Evolutionary conservation across 1,284 basidiomycete genomes (phyloP).

Genomic region (Tilletia horrida): DNA sequence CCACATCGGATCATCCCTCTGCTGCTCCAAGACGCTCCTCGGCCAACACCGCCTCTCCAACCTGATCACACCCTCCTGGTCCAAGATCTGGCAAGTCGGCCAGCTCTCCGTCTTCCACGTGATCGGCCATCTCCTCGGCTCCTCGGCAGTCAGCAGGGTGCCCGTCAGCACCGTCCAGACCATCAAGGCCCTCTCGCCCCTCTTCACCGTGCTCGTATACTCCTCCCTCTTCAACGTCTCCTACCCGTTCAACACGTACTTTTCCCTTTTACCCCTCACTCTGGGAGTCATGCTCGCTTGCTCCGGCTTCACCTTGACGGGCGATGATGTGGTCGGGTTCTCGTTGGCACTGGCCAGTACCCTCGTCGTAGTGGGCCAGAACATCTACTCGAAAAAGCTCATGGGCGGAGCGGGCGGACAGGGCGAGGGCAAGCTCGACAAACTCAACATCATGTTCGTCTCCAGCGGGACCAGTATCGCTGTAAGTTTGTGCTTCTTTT

Average conservation of each 20-base stretch:
- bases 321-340: constrained; percentile 61
- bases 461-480: constrained; percentile 90
- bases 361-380: constrained; percentile 91
- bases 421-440: constrained; percentile 71
- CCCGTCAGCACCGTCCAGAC: constrained; percentile 98
- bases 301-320: constrained; percentile 82
- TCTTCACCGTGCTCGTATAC: constrained; percentile 95
- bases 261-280: constrained; percentile 90
- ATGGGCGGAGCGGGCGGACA: constrained; percentile 63
- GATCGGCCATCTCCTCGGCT: constrained; percentile 94
- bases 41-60: constrained; percentile 35
- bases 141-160: constrained; percentile 90
- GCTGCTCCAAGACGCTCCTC: constrained; percentile 33
- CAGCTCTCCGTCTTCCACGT: constrained; percentile 89
- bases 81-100: constrained; percentile 73
- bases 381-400: constrained; percentile 99
- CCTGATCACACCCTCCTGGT: constrained; percentile 63
- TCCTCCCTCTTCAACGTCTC: constrained; percentile 85
- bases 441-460: constrained; percentile 92
- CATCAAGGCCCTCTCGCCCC: constrained; percentile 93
- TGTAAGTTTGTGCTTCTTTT: constrained; percentile 59
- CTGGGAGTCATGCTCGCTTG: constrained; percentile 96
- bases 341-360: constrained; percentile 59
- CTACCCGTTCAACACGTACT: constrained; percentile 85
- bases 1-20: constrained; percentile 73